Conservation (phyloP, 2,329 filamentous ascomycete genomes). For the Atkinsonella hypoxylon region DNA sequence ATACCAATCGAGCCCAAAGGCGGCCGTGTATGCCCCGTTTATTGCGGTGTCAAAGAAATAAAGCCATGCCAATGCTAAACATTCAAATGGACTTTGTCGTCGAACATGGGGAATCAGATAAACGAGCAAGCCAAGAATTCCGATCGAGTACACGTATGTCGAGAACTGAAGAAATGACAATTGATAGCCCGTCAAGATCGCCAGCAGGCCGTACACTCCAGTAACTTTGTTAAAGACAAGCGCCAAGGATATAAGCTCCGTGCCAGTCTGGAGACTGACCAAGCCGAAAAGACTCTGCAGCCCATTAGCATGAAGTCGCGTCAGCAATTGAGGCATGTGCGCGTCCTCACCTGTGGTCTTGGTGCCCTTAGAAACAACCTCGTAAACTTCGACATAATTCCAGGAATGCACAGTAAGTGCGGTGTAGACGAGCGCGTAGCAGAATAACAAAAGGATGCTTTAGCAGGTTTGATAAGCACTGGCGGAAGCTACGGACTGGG, state of each 20-base stretch:
- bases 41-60: conserved; percentile 74
- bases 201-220: conserved; percentile 80
- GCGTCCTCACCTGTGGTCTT: conserved; percentile 25
- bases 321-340: too few species aligned
- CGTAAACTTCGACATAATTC: conserved; percentile 24
- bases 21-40: conserved; percentile 69
- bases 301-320: conserved; percentile 2
- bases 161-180: conserved; percentile 75
- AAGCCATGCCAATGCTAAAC: conserved; percentile 70
- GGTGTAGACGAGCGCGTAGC: not conserved
- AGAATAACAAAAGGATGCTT: not conserved
- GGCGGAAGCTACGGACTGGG: not conserved
- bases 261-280: conserved; percentile 76
- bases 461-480: not conserved
- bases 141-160: conserved; percentile 81
- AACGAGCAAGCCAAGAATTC: conserved; percentile 54
- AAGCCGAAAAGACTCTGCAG: conserved; percentile 70
- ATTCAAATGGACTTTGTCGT: conserved; percentile 65
- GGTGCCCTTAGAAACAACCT: conserved; percentile 26
- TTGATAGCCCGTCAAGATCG: conserved; percentile 74
- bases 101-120: conserved; percentile 72
- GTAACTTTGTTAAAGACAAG: conserved; percentile 88
- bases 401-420: not conserved
- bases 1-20: conserved; percentile 81
- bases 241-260: conserved; percentile 71